Evolutionary conservation across 306 rosid genomes (phyloP).

Genomic region (Dryas alaskensis): DNA sequence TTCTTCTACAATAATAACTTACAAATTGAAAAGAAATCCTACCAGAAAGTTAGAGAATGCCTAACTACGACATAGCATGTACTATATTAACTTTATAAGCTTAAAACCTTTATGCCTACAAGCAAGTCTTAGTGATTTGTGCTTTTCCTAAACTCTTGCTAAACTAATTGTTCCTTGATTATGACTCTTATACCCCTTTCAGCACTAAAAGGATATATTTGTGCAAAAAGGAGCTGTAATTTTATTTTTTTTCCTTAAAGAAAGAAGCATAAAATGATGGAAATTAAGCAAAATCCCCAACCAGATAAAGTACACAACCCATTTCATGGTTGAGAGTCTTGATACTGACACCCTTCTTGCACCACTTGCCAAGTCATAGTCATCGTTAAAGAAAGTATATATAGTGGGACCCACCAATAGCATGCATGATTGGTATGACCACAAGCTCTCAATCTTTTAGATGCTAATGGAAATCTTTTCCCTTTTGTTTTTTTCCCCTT

Average conservation of each 20-base stretch:
- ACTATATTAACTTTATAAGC: too few species aligned
- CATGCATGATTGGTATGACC: conserved; percentile 27
- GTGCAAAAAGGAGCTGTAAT: background rate
- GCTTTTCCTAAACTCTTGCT: background rate
- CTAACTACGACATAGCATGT: too few species aligned
- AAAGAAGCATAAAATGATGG: conserved; percentile 14
- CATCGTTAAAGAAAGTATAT: conserved; percentile 31
- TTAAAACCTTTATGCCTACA: too few species aligned
- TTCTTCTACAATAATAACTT: too few species aligned
- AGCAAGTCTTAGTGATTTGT: too few species aligned
- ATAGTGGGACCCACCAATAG: conserved; percentile 37
- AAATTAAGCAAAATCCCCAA: conserved; percentile 22
- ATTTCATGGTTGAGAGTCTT: conserved; percentile 41
- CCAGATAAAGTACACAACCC: conserved; percentile 30
- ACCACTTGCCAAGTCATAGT: conserved; percentile 44
- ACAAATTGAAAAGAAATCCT: too few species aligned
- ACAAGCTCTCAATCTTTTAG: background rate
- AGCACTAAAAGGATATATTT: background rate
- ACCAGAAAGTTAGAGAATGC: too few species aligned
- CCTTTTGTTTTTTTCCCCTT: background rate
- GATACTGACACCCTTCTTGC: conserved; percentile 37
- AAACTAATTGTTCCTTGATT: background rate
- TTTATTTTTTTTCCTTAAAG: too few species aligned
- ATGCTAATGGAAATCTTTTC: background rate
- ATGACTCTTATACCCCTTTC: background rate